A percentile compares a stretch with the other conserved stretches of the same genome.
Conservation (phyloP, 2,329 filamentous ascomycete species). For the Trichoderma semiorbis region DNA sequence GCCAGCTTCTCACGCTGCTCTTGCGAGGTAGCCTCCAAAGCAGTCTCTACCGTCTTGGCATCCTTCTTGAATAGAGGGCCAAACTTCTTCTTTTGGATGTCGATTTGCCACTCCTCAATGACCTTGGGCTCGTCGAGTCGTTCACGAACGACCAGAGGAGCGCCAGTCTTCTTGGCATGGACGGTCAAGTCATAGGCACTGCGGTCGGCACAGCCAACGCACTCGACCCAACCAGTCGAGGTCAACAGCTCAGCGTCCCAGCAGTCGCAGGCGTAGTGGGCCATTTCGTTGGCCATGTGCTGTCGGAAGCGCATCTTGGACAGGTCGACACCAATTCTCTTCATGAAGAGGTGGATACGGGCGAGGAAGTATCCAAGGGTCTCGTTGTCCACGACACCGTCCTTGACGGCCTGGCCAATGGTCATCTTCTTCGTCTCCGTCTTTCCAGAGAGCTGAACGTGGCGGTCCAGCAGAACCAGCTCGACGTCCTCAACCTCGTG, state of each 20-base stretch:
- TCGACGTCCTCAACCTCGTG: slow-evolving; percentile 78
- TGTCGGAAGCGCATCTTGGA: slow-evolving; percentile 93
- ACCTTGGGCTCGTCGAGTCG: slow-evolving; percentile 71
- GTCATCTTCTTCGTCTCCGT: slow-evolving; percentile 69
- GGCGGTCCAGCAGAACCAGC: slow-evolving; percentile 77
- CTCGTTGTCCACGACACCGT: slow-evolving; percentile 88
- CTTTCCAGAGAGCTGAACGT: slow-evolving; percentile 83
- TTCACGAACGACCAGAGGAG: slow-evolving; percentile 80
- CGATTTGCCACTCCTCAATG: slow-evolving; percentile 83
- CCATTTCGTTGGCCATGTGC: slow-evolving; percentile 77
- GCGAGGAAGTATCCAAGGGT: slow-evolving; percentile 97
- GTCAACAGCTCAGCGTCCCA: slow-evolving; percentile 95
- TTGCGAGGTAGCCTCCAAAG: slow-evolving; percentile 72
- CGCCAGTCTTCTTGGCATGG: slow-evolving; percentile 88
- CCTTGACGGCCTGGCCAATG: slow-evolving; percentile 81
- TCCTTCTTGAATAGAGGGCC: slow-evolving; percentile 95
- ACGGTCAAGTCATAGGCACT: slow-evolving; percentile 93
- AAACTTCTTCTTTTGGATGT: slow-evolving; percentile 92
- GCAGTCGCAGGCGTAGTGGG: slow-evolving; percentile 94
- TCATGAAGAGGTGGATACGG: slow-evolving; percentile 85
- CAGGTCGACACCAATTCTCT: slow-evolving; percentile 82
- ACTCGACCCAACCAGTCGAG: slow-evolving; percentile 96
- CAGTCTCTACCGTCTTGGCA: slow-evolving; percentile 77
- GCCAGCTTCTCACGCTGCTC: slow-evolving; percentile 77
- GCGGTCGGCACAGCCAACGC: slow-evolving; percentile 92